These are phyloP conservation scores for Beauveria brongniartii DNA, from an alignment of 2,329 filamentous ascomycete species.

Conservation along the genomic window DNA sequence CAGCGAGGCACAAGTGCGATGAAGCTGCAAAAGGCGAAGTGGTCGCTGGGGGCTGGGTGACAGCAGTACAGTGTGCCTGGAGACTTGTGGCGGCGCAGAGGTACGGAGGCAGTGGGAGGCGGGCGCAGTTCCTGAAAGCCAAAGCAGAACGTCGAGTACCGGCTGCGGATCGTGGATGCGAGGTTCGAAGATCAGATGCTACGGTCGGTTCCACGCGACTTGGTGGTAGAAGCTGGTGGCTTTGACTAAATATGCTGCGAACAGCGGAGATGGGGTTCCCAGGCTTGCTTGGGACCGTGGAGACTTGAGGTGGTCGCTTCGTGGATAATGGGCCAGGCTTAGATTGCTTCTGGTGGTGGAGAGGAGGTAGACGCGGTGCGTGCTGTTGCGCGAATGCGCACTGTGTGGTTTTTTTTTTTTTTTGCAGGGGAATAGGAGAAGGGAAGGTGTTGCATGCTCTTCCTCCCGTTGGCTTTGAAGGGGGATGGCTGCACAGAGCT, in stretches of 20 bases:
- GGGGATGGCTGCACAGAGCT: too few species aligned
- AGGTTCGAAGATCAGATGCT: neutral
- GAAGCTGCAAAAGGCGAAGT: constrained; percentile 3
- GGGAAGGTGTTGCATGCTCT: neutral
- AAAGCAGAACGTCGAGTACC: neutral
- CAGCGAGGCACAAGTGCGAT: neutral
- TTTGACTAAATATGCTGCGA: constrained; percentile 5
- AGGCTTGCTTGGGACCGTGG: constrained; percentile 7
- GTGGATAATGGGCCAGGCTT: constrained; percentile 6
- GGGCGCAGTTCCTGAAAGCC: neutral
- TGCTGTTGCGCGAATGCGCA: neutral
- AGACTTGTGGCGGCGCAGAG: neutral
- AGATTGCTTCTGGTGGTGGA: constrained; percentile 7
- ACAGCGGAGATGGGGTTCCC: constrained; percentile 10
- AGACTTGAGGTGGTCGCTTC: constrained; percentile 9
- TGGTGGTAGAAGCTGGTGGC: constrained; percentile 4
- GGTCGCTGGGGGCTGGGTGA: constrained; percentile 7
- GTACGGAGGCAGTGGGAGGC: neutral
- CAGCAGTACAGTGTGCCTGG: constrained; percentile 3
- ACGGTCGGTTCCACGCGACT: constrained; percentile 7
- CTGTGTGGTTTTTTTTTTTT: neutral
- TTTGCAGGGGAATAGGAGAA: neutral
- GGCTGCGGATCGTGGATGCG: neutral
- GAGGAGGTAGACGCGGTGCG: neutral
- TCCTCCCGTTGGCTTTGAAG: too few species aligned